Evolutionary conservation across 495 filamentous ascomycete genomes (phyloP).

Genomic region (Hypoxylon fuscum): DNA sequence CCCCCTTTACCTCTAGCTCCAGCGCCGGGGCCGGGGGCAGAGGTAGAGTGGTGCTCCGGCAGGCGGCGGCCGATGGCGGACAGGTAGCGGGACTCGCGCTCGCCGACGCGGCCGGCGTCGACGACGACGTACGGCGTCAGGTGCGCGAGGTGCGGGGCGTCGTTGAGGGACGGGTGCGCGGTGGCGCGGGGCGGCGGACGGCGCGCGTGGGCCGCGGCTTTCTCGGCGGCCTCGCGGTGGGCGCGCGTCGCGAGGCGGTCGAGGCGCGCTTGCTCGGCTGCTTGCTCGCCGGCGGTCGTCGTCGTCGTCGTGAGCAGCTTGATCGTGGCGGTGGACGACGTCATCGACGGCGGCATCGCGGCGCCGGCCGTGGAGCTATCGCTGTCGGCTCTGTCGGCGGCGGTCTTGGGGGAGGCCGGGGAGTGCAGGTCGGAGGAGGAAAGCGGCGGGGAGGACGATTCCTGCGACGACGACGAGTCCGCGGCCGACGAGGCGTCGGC

Average conservation of each 20-base stretch:
- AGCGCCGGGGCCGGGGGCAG: conserved; percentile 1
- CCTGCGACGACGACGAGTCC: conserved; percentile 16
- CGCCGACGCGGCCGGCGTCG: conserved; percentile 63
- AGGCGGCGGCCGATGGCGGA: conserved; percentile 73
- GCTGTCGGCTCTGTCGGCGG: no score
- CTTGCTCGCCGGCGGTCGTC: conserved; percentile 50
- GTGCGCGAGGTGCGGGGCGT: conserved; percentile 55
- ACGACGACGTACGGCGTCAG: conserved; percentile 61
- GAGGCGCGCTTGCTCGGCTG: conserved; percentile 62
- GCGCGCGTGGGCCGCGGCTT: conserved; percentile 57
- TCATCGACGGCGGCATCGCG: background rate
- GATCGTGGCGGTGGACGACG: conserved; percentile 7
- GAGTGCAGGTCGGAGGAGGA: conserved; percentile 41
- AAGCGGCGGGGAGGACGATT: conserved; percentile 21
- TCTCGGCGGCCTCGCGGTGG: conserved; percentile 56
- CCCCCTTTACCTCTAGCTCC: conserved; percentile 37
- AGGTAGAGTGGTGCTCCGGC: conserved; percentile 32
- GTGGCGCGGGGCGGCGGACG: conserved; percentile 55
- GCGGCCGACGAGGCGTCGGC: conserved; percentile 14
- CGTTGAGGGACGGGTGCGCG: conserved; percentile 57
- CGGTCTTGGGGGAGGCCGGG: conserved; percentile 27
- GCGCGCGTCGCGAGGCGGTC: conserved; percentile 58
- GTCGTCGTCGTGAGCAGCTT: no score
- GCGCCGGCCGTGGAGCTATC: conserved; percentile 2
- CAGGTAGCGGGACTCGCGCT: conserved; percentile 76